A percentile compares a stretch with the other conserved stretches of the same genome.
These are phyloP conservation scores for Tylopilus sp. DNA, from an alignment of 768 basidiomycete species.

Conservation along the genomic window DNA sequence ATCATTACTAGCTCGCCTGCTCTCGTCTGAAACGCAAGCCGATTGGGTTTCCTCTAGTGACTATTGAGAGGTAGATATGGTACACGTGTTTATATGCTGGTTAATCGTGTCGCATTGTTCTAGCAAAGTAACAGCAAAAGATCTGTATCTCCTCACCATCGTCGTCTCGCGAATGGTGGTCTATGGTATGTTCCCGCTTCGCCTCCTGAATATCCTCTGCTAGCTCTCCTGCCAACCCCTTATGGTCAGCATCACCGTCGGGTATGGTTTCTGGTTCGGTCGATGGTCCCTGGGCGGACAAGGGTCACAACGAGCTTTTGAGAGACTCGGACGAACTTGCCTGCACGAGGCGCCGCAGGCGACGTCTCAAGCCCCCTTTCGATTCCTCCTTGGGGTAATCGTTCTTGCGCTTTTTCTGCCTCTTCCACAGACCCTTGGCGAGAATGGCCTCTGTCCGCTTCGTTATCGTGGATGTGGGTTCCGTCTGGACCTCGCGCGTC, in stretches of 20 bases:
- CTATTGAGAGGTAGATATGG: conserved; percentile 1
- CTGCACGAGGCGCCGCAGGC: conserved; percentile 17
- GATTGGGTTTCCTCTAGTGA: neutral
- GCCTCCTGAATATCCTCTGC: neutral
- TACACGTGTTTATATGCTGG: neutral
- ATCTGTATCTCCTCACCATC: conserved; percentile 19
- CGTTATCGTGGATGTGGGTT: neutral
- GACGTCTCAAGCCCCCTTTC: conserved; percentile 3
- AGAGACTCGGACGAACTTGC: neutral
- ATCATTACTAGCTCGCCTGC: no score
- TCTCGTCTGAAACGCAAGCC: neutral
- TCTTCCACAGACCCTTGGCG: conserved; percentile 15
- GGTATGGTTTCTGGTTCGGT: neutral
- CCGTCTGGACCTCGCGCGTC: conserved; percentile 4
- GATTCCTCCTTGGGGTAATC: neutral
- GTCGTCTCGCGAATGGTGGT: conserved; percentile 9
- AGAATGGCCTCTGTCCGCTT: neutral
- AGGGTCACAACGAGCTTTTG: neutral
- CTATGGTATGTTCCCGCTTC: neutral
- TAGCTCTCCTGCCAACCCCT: neutral
- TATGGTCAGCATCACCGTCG: neutral
- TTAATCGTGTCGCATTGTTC: conserved; percentile 15
- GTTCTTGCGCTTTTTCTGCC: conserved; percentile 1
- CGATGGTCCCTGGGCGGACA: conserved; percentile 7
- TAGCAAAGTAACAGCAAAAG: conserved; percentile 27